A percentile compares a stretch with the other conserved stretches of the same genome.
Conservation (phyloP, 2,329 filamentous ascomycete species). For the Colletotrichum chrysophilum region DNA sequence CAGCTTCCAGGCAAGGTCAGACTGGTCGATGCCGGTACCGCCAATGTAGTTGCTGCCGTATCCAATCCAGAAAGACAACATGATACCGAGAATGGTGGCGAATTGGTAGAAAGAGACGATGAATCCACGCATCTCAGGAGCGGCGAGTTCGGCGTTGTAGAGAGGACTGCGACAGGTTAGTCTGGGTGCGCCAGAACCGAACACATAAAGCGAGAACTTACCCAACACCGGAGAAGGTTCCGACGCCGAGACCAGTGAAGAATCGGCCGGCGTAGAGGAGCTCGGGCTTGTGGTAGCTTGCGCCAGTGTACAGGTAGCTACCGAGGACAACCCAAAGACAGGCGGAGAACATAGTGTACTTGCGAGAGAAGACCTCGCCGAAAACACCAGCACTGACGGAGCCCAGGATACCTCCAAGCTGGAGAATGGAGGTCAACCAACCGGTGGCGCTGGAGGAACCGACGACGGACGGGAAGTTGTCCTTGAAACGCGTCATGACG, state of each 20-base stretch:
- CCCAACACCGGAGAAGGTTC: slow-evolving; percentile 49
- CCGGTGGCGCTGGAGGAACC: slow-evolving; percentile 50
- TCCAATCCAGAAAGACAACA: slow-evolving; percentile 53
- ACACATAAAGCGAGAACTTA: background rate
- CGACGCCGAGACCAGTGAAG: slow-evolving; percentile 54
- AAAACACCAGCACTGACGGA: slow-evolving; percentile 52
- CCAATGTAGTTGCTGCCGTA: slow-evolving; percentile 53
- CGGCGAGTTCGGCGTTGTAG: slow-evolving; percentile 58
- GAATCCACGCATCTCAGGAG: slow-evolving; percentile 70
- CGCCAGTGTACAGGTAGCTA: slow-evolving; percentile 50
- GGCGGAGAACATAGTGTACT: slow-evolving; percentile 57
- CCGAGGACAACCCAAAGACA: slow-evolving; percentile 51
- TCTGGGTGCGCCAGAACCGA: background rate
- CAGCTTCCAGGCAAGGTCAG: slow-evolving; percentile 48
- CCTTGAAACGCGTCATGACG: slow-evolving; percentile 55
- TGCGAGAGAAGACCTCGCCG: slow-evolving; percentile 53
- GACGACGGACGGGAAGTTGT: slow-evolving; percentile 53
- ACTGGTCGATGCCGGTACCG: slow-evolving; percentile 46
- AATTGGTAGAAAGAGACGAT: slow-evolving; percentile 71
- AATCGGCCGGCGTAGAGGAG: slow-evolving; percentile 54
- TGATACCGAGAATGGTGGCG: slow-evolving; percentile 62
- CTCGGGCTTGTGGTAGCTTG: slow-evolving; percentile 39
- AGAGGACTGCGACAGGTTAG: slow-evolving; percentile 34
- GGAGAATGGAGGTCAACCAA: slow-evolving; percentile 57
- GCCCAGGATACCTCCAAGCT: slow-evolving; percentile 54